Base-by-base conservation (phyloP, 2,329 filamentous ascomycete genomes). In the Elsinoe fawcettii region DNA sequence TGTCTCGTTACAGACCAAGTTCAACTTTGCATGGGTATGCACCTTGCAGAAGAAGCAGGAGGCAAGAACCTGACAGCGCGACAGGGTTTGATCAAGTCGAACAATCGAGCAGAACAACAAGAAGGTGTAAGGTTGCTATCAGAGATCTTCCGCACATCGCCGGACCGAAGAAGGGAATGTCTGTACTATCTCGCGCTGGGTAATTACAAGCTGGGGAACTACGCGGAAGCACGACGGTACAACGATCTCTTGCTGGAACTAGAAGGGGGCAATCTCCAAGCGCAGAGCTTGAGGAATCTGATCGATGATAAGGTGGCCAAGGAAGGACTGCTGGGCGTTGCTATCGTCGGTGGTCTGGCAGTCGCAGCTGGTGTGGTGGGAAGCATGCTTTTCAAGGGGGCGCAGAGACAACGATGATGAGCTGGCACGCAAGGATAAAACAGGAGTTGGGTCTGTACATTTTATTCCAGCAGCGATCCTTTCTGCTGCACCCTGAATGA, bases 201-300 rank as follows among this genome's bases (percentile, higher is more conserved):
- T 62, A 96, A 97, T 79, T 97, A 92, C 82, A 97, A 97, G 78
- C 83, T 99, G 47, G 92, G 91, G 61, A 97, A 96, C 79, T 99
- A 96, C 73, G 90, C 86, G 60, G 93, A 99, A 70, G 92, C 92
- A 60, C 81, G 92, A 67, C 82, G 89, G 69, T 97, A 97, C 75
- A 99, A 99, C 72, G 92, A 97, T 68, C 79, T 92, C 51, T 77
- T 99, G 60, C 75, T 97, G 56, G 90, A 96, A 61, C 86, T 92
- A 70, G 93, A 99, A 75, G 90, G 90, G 7, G 84, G 82, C 47
- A 99, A 97, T 72, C 74, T 96, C 67, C 93, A 99, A 74, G 90
- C 92, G 23, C 80, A 84, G 57, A 95, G 95, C 73, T 75, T 99
- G 72, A 84, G 88, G 66, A 80, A 85, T 46, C 76, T 97, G 70